phyloP scores from a whole-genome alignment of 202 grass and related monocot genomes.

The Thinopyrum obtusiflorum region DNA sequence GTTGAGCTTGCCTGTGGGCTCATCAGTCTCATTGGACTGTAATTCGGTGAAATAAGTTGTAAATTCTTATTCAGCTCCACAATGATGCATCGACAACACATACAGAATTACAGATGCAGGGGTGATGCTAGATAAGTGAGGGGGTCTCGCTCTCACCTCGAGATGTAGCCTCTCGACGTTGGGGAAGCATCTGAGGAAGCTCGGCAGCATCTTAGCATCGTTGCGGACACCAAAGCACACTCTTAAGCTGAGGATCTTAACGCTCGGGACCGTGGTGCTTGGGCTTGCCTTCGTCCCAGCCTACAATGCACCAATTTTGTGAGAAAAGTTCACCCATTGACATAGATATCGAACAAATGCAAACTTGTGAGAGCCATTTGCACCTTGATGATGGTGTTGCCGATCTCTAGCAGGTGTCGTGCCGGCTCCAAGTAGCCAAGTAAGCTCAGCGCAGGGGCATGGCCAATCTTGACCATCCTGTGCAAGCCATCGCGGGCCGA shows the following conservation, averaged over 20 bases:
- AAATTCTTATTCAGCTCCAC: background rate
- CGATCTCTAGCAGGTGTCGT: slow-evolving; percentile 4
- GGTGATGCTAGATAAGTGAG: background rate
- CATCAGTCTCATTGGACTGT: background rate
- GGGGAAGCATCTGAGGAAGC: slow-evolving; percentile 3
- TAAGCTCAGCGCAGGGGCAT: slow-evolving; percentile 32
- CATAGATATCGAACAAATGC: background rate
- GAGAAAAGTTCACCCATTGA: background rate
- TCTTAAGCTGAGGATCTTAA: background rate
- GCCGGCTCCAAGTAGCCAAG: slow-evolving; percentile 33
- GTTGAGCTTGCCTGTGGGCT: background rate
- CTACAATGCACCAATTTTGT: slow-evolving; percentile 1
- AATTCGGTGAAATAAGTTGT: background rate
- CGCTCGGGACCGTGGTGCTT: background rate
- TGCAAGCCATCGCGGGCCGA: background rate
- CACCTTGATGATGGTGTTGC: slow-evolving; percentile 27
- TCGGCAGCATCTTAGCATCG: background rate
- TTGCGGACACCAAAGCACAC: slow-evolving; percentile 16
- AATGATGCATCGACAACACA: background rate
- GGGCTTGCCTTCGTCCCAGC: slow-evolving; percentile 12
- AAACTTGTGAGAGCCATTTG: background rate
- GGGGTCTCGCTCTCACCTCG: slow-evolving; percentile 22
- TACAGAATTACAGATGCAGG: background rate
- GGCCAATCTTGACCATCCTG: slow-evolving; percentile 11
- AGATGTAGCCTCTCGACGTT: slow-evolving; percentile 29